phyloP scores from a whole-genome alignment of 441 rosid species.

The Gossypium trilobum region DNA sequence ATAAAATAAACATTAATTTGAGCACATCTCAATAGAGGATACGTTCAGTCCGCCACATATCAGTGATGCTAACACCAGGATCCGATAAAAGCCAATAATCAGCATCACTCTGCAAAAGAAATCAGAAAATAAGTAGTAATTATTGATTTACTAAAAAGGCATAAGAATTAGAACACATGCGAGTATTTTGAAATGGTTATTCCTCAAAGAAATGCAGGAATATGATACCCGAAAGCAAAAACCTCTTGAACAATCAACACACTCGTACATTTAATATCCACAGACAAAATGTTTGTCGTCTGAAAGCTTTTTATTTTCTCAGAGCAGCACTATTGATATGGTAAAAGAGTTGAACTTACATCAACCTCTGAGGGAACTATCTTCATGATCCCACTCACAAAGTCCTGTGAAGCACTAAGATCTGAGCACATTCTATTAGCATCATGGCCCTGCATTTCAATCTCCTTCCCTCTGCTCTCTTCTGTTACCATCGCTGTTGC shows the following conservation, averaged over 20 bases:
- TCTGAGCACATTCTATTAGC: constrained; percentile 43
- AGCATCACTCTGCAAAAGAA: constrained; percentile 56
- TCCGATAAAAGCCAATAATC: constrained; percentile 98
- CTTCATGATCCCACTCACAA: constrained; percentile 84
- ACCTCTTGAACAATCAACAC: not conserved
- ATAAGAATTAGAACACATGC: not conserved
- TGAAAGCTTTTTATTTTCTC: not conserved
- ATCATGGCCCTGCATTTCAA: constrained; percentile 41
- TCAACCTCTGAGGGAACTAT: constrained; percentile 83
- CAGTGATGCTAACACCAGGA: constrained; percentile 80
- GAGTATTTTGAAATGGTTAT: not conserved
- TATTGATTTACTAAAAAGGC: not conserved
- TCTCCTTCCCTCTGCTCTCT: constrained; percentile 33
- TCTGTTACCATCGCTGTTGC: constrained; percentile 24
- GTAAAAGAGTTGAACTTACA: constrained; percentile 44
- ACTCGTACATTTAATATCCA: not conserved
- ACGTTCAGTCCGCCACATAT: constrained; percentile 80
- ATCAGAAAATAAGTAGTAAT: constrained; percentile 9
- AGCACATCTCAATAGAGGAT: constrained; percentile 83
- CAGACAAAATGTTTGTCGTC: not conserved
- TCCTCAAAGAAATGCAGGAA: not conserved
- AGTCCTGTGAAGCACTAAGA: constrained; percentile 54
- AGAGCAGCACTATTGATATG: not conserved
- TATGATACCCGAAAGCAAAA: not conserved
- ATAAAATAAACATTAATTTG: not conserved